Evolutionary conservation across 2,329 filamentous ascomycete species (phyloP).

Genomic region (Colletotrichum cordylinicola): DNA sequence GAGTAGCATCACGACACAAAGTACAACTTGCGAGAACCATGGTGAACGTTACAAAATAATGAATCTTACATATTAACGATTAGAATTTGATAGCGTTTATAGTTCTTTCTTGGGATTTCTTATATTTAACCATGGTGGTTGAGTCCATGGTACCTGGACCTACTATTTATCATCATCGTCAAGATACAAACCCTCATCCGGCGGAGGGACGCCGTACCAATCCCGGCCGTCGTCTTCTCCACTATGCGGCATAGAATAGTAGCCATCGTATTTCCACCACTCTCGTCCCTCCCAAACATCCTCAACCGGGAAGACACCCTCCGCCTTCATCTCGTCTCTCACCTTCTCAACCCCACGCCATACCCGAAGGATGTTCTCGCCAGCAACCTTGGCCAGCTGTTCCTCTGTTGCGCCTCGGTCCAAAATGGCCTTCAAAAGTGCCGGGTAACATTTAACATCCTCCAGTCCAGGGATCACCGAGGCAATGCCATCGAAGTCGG

Average conservation of each 20-base stretch:
- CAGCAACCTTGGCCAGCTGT: constrained; percentile 39
- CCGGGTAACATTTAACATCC: constrained; percentile 34
- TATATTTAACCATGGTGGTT: background rate
- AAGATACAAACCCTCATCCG: constrained; percentile 9
- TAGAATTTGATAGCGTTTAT: background rate
- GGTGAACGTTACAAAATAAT: rapidly evolving
- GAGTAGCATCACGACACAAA: background rate
- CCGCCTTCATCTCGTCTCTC: constrained; percentile 32
- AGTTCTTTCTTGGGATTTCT: background rate
- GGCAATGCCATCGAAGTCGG: constrained; percentile 40
- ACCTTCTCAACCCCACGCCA: constrained; percentile 30
- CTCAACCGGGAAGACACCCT: constrained; percentile 36
- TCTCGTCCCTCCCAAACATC: constrained; percentile 37
- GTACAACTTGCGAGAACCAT: background rate
- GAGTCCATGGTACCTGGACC: background rate
- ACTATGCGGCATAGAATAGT: constrained; percentile 38
- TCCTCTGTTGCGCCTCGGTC: constrained; percentile 43
- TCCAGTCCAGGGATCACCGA: constrained; percentile 29
- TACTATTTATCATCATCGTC: background rate
- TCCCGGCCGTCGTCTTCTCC: constrained; percentile 29
- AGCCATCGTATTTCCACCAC: constrained; percentile 38
- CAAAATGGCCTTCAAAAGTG: constrained; percentile 36
- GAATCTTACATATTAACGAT: rapidly evolving
- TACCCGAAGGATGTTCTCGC: constrained; percentile 42
- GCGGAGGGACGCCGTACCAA: constrained; percentile 30